Conservation (phyloP, 2,329 filamentous ascomycete species). For the Aspergillus costaricaensis region DNA sequence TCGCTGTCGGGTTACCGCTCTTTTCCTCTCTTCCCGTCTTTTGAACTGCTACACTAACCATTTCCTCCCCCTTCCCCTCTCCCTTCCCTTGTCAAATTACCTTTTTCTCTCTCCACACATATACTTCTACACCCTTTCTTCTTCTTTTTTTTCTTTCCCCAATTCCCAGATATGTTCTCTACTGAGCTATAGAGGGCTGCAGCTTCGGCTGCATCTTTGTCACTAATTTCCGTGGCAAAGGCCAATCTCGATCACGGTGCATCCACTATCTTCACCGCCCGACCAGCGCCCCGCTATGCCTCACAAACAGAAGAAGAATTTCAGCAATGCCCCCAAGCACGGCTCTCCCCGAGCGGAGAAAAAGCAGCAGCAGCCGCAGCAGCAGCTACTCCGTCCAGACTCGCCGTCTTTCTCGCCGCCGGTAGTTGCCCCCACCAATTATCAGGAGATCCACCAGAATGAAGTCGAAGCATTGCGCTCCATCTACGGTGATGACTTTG, state of each 20-base stretch:
- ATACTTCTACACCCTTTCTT: conserved; percentile 9
- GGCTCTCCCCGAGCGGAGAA: conserved; percentile 40
- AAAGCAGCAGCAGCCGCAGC: conserved; percentile 26
- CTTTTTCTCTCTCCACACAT: background rate
- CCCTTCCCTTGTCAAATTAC: background rate
- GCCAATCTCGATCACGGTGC: conserved; percentile 28
- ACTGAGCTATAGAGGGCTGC: conserved; percentile 42
- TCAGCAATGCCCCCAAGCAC: conserved; percentile 34
- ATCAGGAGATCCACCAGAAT: conserved; percentile 82
- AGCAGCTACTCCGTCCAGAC: conserved; percentile 29
- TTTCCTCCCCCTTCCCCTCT: background rate
- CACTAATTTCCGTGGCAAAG: conserved; percentile 32
- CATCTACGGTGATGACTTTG: conserved; percentile 88
- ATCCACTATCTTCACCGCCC: conserved; percentile 28
- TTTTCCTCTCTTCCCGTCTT: conserved; percentile 9
- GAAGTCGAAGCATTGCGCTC: conserved; percentile 83
- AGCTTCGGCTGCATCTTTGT: conserved; percentile 48
- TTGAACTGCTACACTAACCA: background rate
- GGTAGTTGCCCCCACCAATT: conserved; percentile 56
- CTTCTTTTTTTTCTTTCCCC: conserved; percentile 8
- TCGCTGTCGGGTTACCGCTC: conserved; percentile 19
- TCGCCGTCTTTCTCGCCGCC: conserved; percentile 35
- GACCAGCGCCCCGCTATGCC: conserved; percentile 44
- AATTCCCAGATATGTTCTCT: conserved; percentile 29
- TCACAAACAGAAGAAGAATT: conserved; percentile 48